Evolutionary conservation across 176 grass and related monocot genomes (phyloP).

Genomic region (Carex cristatella): DNA sequence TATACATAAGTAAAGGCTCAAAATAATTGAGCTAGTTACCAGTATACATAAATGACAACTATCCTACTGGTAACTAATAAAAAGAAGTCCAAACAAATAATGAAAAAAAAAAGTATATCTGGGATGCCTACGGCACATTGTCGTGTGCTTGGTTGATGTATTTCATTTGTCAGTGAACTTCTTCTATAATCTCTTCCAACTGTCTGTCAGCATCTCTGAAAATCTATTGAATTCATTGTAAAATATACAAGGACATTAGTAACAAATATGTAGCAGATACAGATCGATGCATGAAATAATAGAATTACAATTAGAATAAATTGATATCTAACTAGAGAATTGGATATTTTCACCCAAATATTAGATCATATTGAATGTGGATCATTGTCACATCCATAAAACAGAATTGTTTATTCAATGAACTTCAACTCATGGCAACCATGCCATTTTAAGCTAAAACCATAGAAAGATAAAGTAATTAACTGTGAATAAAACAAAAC

Average conservation of each 20-base stretch:
- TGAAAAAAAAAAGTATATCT: no score
- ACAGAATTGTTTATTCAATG: constrained; percentile 14
- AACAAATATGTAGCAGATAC: not conserved
- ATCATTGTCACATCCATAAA: not conserved
- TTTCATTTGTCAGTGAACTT: no score
- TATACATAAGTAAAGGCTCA: no score
- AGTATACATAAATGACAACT: no score
- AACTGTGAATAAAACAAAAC: not conserved
- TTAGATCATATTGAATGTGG: not conserved
- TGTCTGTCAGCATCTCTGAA: not conserved
- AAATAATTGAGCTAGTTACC: no score
- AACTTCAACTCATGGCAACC: constrained; percentile 3
- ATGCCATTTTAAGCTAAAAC: not conserved
- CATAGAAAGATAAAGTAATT: not conserved
- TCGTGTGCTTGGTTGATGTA: no score
- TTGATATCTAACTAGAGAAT: not conserved
- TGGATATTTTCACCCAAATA: not conserved
- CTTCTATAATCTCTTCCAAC: no score
- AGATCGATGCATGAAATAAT: not conserved
- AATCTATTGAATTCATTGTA: not conserved
- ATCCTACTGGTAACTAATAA: no score
- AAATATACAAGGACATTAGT: not conserved
- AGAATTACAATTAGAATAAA: not conserved
- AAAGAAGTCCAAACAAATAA: no score
- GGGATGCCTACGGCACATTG: no score